Base-by-base conservation (phyloP, 139 green algal species). In the Coelastrella sp. region DNA sequence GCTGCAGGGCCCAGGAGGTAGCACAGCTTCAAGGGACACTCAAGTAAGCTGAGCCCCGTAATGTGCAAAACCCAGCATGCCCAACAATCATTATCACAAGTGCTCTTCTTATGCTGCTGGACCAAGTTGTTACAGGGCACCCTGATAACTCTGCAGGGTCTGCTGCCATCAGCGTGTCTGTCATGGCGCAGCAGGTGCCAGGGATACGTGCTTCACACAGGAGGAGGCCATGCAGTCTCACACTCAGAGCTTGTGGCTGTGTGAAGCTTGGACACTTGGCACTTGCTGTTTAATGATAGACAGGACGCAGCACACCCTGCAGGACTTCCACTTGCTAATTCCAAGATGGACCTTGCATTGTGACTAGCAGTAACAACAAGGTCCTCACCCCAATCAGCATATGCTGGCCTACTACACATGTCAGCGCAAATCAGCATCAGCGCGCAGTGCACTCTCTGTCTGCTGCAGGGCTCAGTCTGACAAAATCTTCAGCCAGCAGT, bases 401-500 rank as follows among this genome's bases (percentile, higher is more conserved):
- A 4, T 78, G 12, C 35, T 49, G 1, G 35, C 35, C 35, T 5
- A 49, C 35, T 49, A 49, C 35, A 49, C 3, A 49, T 49, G 35
- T 49, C 35, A 49, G 35, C 35, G 3, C 35, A 3, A 49, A 49
- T 49, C 35, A 49, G 35, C 35, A 49, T 49, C 35, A 49, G 3
- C 3, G 35, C 35, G 35, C 35, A 49, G 3, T 49, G 35, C 35
- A 49, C 35, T 49, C 68, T n/a, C 24, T 80, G 5, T 58, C 12
- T 61, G n/a, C 27, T 87, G 14, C 86, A 91, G 87, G 87, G 78
- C 87, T 0, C 87, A 91, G 59, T 72, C 35, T 25, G 78, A 91
- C 78, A 87, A 87, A 27, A 91, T 91, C 27, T 87, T 82, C n/a
- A 35, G 49, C 58, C 87, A 91, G 66, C 87, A 91, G 78, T 49